Base-by-base conservation (phyloP, 2,329 filamentous ascomycete genomes). In the Arthrinium puccinioides region DNA sequence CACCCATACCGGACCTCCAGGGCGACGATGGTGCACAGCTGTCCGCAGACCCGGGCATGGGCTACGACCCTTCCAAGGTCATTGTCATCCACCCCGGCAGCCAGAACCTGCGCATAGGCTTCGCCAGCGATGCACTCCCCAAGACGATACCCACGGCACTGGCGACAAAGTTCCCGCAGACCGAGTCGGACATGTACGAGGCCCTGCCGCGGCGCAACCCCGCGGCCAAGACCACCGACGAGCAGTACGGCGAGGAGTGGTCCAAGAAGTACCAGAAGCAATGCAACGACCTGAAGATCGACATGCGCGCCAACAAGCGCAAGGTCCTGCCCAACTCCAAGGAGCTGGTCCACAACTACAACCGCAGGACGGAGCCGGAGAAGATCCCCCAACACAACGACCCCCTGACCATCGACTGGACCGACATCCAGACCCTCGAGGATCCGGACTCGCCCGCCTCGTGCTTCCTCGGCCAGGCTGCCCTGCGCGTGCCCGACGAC, bases 311-410 rank as follows among this genome's bases (percentile, higher is more conserved):
- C 48, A 95, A 95, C 64, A 97, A 97, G 70, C 82, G 87, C 55
- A 85, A 94, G 57, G 89, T 96, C 13, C 66, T 97, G 34, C 92
- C 92, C n/a, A 97, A 97, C 57, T 96, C 89, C 0, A 94, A 95
- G 60, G 92, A 98, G 55, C 70, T 96, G 41, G 90, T 96, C 2
- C 79, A 89, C 46, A 97, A 95, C 55, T 97, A 86, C 71, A 98
- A 98, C 61, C 79, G 85, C 37, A 77, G 87, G 32, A 85, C 81
- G 1, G 79, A 84, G 23, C 82, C 87, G 6, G 92, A 97, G 49
- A 76, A 83, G 33, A 97, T 98, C 42, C 82, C 85, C 5, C 85
- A 92, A 53, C 92, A 97, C 63, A 98, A 97, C 56, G 92, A 98
- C 53, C 86, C 89, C 1, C 71, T 94, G 49, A 84, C 92, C 47